phyloP scores from a whole-genome alignment of 441 rosid genomes.

The Macaranga tanarius region DNA sequence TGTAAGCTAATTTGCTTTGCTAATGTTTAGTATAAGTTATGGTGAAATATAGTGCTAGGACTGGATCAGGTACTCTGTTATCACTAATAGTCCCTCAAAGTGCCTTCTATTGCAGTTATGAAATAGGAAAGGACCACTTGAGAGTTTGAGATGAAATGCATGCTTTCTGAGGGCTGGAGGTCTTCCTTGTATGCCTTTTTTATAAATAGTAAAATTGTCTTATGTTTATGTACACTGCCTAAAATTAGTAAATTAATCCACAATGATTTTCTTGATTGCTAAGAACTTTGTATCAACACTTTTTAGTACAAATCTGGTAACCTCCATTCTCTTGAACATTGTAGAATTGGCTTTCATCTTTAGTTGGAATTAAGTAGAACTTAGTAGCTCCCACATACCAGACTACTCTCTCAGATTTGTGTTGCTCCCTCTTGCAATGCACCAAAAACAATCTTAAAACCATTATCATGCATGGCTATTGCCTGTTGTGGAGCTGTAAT shows the following conservation, averaged over 20 bases:
- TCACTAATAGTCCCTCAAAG: constrained; percentile 1
- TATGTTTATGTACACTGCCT: not conserved
- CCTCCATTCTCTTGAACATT: not conserved
- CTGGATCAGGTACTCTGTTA: not conserved
- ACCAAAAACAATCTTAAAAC: not conserved
- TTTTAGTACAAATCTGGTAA: not conserved
- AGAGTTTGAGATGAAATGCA: not conserved
- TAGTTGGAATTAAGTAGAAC: not conserved
- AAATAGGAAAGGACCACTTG: constrained; percentile 2
- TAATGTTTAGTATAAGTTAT: not conserved
- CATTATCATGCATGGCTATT: not conserved
- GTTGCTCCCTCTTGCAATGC: not conserved
- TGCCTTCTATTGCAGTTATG: not conserved
- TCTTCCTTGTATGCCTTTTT: too few relatives aligned
- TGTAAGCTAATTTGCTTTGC: not conserved
- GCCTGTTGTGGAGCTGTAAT: not conserved
- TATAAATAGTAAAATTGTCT: not conserved
- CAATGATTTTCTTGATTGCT: not conserved
- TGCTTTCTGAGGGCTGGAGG: not conserved
- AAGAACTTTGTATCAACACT: not conserved
- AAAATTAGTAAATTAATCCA: not conserved
- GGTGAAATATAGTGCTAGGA: not conserved
- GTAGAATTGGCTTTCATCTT: not conserved
- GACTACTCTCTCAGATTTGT: constrained; percentile 1
- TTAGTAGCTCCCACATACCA: not conserved